A percentile compares a stretch with the other conserved stretches of the same genome.
Evolutionary conservation across 495 filamentous ascomycete genomes (phyloP).

Genomic region (Sordaria brevicollis): DNA sequence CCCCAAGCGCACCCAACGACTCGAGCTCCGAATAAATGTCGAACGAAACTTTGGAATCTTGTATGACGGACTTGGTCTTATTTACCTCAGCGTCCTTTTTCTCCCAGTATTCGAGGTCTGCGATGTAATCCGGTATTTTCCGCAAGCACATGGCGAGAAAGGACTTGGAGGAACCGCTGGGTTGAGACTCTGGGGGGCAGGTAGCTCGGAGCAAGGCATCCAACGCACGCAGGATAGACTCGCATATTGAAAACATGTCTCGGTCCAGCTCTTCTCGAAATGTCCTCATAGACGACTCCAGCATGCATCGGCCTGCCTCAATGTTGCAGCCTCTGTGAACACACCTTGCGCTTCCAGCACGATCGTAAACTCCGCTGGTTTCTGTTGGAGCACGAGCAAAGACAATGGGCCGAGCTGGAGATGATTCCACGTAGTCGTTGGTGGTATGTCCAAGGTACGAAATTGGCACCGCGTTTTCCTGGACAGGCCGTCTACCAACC

Average conservation of each 20-base stretch:
- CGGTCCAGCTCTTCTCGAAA: conserved; percentile 3
- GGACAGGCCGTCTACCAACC: conserved; percentile 1
- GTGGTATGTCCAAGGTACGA: conserved; percentile 18
- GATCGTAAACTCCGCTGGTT: not conserved
- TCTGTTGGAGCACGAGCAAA: not conserved
- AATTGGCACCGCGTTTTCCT: conserved; percentile 14
- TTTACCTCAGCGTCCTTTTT: conserved; percentile 40
- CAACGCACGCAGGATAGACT: conserved; percentile 35
- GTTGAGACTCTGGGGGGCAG: not conserved
- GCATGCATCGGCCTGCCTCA: conserved; percentile 2
- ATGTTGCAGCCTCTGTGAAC: conserved; percentile 3
- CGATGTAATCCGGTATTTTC: conserved; percentile 53
- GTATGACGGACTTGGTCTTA: conserved; percentile 28
- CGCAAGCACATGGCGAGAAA: conserved; percentile 57
- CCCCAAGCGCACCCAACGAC: conserved; percentile 42
- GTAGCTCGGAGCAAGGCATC: conserved; percentile 40
- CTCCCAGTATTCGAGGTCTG: conserved; percentile 45
- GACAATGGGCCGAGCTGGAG: not conserved
- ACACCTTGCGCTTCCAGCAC: not conserved
- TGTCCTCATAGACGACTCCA: conserved; percentile 8
- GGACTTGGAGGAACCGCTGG: conserved; percentile 26
- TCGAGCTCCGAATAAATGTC: conserved; percentile 61
- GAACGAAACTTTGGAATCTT: conserved; percentile 27
- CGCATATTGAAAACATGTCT: conserved; percentile 8
- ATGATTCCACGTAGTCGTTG: conserved; percentile 12